These are phyloP conservation scores for Ceratocystis huliohia DNA, from an alignment of 2,329 filamentous ascomycete species.

Conservation along the genomic window DNA sequence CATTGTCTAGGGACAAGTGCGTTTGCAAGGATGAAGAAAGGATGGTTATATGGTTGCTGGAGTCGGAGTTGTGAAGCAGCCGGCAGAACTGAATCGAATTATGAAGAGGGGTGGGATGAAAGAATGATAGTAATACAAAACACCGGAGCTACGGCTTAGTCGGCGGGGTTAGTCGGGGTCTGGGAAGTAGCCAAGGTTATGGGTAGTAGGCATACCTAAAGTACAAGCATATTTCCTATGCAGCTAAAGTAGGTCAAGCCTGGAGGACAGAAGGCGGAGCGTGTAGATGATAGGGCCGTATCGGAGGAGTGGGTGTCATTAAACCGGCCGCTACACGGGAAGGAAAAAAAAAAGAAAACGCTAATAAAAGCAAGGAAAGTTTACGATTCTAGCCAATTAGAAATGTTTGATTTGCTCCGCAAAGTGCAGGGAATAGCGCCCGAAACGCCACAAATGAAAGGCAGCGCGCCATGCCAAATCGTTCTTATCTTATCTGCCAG, in stretches of 20 bases:
- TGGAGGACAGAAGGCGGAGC: neutral
- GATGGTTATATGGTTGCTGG: neutral
- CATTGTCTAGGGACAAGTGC: slow-evolving; percentile 38
- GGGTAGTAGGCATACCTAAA: neutral
- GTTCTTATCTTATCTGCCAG: neutral
- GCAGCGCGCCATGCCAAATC: neutral
- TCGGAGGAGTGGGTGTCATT: neutral
- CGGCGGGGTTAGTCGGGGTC: neutral
- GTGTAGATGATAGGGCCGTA: neutral
- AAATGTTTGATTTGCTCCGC: slow-evolving; percentile 14
- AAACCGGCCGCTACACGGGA: neutral
- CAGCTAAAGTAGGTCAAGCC: neutral
- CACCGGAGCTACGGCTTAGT: neutral
- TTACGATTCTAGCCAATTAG: slow-evolving; percentile 11
- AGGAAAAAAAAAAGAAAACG: neutral
- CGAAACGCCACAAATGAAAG: neutral
- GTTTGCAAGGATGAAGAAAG: neutral
- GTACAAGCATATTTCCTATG: neutral
- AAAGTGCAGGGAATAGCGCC: neutral
- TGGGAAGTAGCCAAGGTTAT: neutral
- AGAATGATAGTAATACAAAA: neutral
- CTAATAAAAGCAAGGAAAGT: neutral
- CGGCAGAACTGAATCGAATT: neutral
- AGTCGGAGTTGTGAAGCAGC: neutral
- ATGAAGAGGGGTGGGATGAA: neutral